Percentiles rank a stretch among this genome's conserved stretches.
phyloP scores from a whole-genome alignment of 176 grass and related monocot species.

The Carex kokanica region DNA sequence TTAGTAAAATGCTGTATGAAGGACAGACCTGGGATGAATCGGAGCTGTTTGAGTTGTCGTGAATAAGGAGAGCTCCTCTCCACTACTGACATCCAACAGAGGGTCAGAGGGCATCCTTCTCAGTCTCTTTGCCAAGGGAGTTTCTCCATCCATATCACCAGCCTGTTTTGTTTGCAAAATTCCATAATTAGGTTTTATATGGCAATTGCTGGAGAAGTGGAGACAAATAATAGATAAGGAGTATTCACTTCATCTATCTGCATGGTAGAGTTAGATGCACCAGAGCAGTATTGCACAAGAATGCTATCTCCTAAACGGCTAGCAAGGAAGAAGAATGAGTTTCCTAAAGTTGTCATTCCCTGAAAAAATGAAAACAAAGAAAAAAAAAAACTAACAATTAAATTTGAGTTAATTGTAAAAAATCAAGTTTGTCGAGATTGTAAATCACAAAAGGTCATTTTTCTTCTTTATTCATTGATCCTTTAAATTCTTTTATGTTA shows the following conservation, averaged over 20 bases:
- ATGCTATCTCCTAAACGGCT: constrained; percentile 90
- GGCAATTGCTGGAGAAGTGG: not conserved
- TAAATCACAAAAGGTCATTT: not conserved
- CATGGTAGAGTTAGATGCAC: constrained; percentile 39
- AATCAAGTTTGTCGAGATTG: not conserved
- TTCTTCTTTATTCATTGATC: not conserved
- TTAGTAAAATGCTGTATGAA: not conserved
- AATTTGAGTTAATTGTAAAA: not conserved
- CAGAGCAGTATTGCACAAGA: constrained; percentile 85
- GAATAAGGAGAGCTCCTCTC: constrained; percentile 86
- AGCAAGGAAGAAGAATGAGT: constrained; percentile 89
- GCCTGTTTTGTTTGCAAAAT: constrained; percentile 23
- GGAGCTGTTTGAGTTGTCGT: constrained; percentile 48
- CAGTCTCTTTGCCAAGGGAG: constrained; percentile 68
- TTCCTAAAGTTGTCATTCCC: constrained; percentile 78
- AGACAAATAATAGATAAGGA: not conserved
- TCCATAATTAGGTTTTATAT: not conserved
- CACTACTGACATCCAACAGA: constrained; percentile 77
- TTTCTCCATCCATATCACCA: constrained; percentile 65
- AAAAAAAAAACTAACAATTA: not conserved
- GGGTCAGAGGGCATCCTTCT: constrained; percentile 72
- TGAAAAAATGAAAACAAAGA: constrained; percentile 28
- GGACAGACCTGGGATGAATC: constrained; percentile 61
- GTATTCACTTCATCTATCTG: constrained; percentile 62
- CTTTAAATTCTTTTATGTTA: not conserved